Percentiles rank a stretch among this genome's conserved stretches.
These are phyloP conservation scores for Scenedesmus sp. DNA, from an alignment of 163 green algal species.

Conservation along the genomic window DNA sequence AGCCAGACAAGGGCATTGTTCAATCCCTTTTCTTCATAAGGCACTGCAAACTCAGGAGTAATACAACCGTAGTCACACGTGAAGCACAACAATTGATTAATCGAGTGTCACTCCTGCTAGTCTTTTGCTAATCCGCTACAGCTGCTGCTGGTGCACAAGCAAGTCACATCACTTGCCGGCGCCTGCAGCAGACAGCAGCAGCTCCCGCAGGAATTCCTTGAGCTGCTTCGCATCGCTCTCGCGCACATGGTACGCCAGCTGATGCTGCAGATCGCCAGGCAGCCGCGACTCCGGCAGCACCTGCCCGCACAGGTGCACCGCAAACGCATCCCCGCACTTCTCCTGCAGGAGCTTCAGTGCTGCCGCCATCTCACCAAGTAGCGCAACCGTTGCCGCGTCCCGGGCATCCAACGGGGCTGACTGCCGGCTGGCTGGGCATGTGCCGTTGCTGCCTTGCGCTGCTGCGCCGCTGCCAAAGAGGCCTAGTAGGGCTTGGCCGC, in stretches of 20 bases:
- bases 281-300: slow-evolving; percentile 60
- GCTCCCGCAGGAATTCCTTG: slow-evolving; percentile 60
- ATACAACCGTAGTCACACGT: no score
- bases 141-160: neutral
- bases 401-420: slow-evolving; percentile 69
- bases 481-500: slow-evolving; percentile 70
- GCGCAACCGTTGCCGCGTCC: slow-evolving; percentile 80
- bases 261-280: slow-evolving; percentile 58
- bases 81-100: no score
- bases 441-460: slow-evolving; percentile 53
- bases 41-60: no score
- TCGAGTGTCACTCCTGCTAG: neutral
- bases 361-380: slow-evolving; percentile 81
- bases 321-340: slow-evolving; percentile 75
- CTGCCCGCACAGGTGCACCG: slow-evolving; percentile 63
- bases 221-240: slow-evolving; percentile 65
- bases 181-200: slow-evolving; percentile 53
- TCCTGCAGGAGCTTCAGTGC: slow-evolving; percentile 72
- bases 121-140: neutral
- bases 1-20: no score
- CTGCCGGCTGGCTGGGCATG: slow-evolving; percentile 60
- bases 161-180: neutral
- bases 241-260: slow-evolving; percentile 67
- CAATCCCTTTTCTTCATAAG: no score
- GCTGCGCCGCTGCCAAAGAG: slow-evolving; percentile 61